Conservation (phyloP, 202 grass and related monocot genomes). For the Bolboschoenoplectus hybrid region DNA sequence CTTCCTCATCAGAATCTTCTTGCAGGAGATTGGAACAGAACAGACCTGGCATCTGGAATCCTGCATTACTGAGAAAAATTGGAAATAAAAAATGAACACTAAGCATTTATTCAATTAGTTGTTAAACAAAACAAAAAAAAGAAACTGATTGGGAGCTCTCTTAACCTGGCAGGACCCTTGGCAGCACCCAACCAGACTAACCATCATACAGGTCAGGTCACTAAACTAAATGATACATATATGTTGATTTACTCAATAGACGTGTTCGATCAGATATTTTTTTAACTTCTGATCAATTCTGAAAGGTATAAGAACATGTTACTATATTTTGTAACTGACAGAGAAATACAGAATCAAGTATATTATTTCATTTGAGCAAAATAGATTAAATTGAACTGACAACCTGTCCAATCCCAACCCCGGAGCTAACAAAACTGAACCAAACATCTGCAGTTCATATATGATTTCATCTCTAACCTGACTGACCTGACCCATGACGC, state of each 20-base stretch:
- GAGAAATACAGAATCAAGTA: neutral
- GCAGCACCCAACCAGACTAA: neutral
- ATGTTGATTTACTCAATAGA: neutral
- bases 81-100: constrained; percentile 24
- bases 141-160: neutral
- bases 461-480: neutral
- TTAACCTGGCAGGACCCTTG: neutral
- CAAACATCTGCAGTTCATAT: neutral
- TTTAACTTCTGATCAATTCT: neutral
- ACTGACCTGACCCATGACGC: neutral
- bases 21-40: constrained; percentile 29
- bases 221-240: neutral
- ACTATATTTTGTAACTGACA: neutral
- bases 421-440: neutral
- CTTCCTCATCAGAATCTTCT: constrained; percentile 41
- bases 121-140: neutral
- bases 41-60: constrained; percentile 26
- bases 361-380: neutral
- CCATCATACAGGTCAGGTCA: neutral
- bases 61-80: constrained; percentile 33
- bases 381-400: neutral
- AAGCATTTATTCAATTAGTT: constrained; percentile 22
- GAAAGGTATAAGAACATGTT: neutral
- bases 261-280: neutral
- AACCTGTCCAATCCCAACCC: neutral